These are phyloP conservation scores for Trichoderma sp. DNA, from an alignment of 2,329 filamentous ascomycete species.

Conservation along the genomic window DNA sequence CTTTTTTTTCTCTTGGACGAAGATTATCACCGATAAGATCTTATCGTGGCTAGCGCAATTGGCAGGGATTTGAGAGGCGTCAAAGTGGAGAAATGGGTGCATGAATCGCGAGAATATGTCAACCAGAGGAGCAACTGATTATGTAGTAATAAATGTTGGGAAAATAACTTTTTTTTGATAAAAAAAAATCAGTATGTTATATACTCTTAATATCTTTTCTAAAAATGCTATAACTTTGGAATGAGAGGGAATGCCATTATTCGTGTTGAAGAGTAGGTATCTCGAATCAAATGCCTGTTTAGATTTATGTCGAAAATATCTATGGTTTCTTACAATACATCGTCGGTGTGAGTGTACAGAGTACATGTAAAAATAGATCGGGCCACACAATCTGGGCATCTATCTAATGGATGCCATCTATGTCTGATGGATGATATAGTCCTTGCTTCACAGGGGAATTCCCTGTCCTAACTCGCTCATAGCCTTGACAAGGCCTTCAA, in stretches of 20 bases:
- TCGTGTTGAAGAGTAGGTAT: background rate
- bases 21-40: constrained; percentile 20
- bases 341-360: background rate
- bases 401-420: background rate
- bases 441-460: background rate
- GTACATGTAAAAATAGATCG: background rate
- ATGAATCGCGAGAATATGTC: background rate
- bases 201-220: too few relatives aligned
- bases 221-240: background rate
- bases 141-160: background rate
- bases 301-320: background rate
- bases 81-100: background rate
- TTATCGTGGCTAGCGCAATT: constrained; percentile 8
- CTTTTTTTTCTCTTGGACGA: constrained; percentile 17
- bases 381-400: background rate
- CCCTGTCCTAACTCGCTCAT: constrained; percentile 47
- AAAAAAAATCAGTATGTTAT: too few relatives aligned
- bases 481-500: constrained; percentile 53
- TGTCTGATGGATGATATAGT: too few relatives aligned
- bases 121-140: background rate
- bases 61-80: background rate
- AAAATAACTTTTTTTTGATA: background rate
- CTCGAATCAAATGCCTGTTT: background rate
- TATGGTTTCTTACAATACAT: background rate
- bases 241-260: background rate